Percentiles rank a stretch among this genome's conserved stretches.
These are phyloP conservation scores for Vigna trinervia DNA, from an alignment of 306 rosid genomes.

Conservation along the genomic window DNA sequence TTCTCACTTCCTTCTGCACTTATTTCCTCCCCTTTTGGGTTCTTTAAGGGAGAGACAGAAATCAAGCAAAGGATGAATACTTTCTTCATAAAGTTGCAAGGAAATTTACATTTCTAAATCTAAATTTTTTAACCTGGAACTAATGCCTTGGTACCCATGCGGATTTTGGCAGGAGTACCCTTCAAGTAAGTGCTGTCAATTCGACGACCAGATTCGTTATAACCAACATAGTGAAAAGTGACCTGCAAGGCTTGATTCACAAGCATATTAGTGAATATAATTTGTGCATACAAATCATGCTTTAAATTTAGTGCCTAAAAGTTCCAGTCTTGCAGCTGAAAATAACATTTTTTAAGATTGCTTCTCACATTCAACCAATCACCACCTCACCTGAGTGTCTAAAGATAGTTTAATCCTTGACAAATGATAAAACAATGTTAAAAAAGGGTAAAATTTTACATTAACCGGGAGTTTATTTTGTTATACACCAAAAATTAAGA, in stretches of 20 bases:
- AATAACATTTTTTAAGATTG: not conserved
- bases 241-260: constrained; percentile 60
- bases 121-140: constrained; percentile 75
- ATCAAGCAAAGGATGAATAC: constrained; percentile 14
- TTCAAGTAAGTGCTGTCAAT: constrained; percentile 93
- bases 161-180: constrained; percentile 94
- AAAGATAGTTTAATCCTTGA: not conserved
- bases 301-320: constrained; percentile 20
- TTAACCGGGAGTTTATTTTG: not conserved
- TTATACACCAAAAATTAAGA: not conserved
- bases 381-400: not conserved
- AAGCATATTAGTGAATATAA: constrained; percentile 15
- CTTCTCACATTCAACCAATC: constrained; percentile 7
- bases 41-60: constrained; percentile 13
- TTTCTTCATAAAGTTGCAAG: constrained; percentile 29
- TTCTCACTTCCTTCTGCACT: constrained; percentile 16
- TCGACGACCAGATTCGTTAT: constrained; percentile 95
- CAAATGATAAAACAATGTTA: not conserved
- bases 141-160: constrained; percentile 87
- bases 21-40: not conserved
- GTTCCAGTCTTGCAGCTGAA: constrained; percentile 28
- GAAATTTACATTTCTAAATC: constrained; percentile 22
- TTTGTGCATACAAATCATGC: constrained; percentile 5
- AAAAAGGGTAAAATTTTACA: not conserved
- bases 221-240: constrained; percentile 89